These are phyloP conservation scores for Neurospora cerealis DNA, from an alignment of 495 filamentous ascomycete species.

Conservation along the genomic window DNA sequence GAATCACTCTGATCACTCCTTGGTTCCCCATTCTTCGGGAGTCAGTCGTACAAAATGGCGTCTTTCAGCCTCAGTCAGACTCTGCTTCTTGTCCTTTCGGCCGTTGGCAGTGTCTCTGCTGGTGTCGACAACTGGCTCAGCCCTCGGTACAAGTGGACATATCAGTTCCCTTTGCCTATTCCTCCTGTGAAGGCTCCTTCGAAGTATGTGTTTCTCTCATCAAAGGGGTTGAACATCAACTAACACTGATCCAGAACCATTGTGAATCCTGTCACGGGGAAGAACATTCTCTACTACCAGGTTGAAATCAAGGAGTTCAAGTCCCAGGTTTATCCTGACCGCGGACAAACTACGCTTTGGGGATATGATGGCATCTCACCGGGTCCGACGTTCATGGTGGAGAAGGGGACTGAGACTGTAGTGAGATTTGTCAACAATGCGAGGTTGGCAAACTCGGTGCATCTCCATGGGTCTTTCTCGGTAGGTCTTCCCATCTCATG, in stretches of 20 bases:
- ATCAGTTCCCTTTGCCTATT: conserved; percentile 36
- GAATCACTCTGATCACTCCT: not conserved
- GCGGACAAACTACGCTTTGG: conserved; percentile 33
- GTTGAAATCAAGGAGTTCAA: conserved; percentile 37
- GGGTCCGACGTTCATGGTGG: conserved; percentile 38
- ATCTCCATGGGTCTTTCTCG: conserved; percentile 44
- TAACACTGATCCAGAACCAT: conserved; percentile 9
- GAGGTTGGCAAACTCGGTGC: conserved; percentile 29
- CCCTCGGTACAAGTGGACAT: conserved; percentile 32
- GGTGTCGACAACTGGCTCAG: conserved; percentile 13
- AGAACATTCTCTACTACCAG: conserved; percentile 32
- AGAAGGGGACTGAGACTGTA: conserved; percentile 37
- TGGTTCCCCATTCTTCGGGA: not conserved
- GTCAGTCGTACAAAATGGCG: not conserved
- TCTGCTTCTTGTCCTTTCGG: not conserved
- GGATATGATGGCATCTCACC: conserved; percentile 47
- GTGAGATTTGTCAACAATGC: conserved; percentile 44
- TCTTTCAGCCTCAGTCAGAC: not conserved
- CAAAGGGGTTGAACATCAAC: not conserved
- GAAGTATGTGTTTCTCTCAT: conserved; percentile 16
- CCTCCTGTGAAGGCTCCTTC: conserved; percentile 34
- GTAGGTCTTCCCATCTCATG: not conserved
- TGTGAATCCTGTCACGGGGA: conserved; percentile 20
- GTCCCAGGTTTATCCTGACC: conserved; percentile 36
- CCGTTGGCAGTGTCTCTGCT: not conserved